phyloP scores from a whole-genome alignment of 106 monocot genomes.

The Dendrobium huoshanense region DNA sequence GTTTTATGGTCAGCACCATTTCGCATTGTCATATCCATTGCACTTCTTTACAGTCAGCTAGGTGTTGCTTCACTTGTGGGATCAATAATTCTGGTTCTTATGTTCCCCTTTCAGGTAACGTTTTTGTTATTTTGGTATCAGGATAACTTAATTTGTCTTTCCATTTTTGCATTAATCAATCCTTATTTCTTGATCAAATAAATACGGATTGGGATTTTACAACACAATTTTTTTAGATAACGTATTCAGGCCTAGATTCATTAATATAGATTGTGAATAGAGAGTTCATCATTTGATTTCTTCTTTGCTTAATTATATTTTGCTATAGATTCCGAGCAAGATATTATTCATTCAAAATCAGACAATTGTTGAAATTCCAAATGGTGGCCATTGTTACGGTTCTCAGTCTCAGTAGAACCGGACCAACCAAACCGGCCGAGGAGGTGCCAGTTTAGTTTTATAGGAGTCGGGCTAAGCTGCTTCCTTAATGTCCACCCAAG shows the following conservation, averaged over 20 bases:
- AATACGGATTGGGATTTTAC: neutral
- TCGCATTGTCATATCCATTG: constrained; percentile 61
- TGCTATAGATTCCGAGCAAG: neutral
- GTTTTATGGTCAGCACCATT: constrained; percentile 99
- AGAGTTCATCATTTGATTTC: no score
- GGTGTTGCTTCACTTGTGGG: constrained; percentile 87
- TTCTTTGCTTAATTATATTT: no score
- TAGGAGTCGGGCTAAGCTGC: no score
- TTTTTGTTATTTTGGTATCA: neutral
- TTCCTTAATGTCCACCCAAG: no score
- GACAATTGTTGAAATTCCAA: neutral
- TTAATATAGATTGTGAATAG: neutral
- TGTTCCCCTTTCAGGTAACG: constrained; percentile 91
- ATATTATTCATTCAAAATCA: neutral
- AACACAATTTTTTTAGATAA: neutral
- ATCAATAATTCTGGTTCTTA: constrained; percentile 66
- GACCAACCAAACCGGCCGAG: no score
- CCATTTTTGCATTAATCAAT: neutral
- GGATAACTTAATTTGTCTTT: neutral
- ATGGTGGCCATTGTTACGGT: neutral
- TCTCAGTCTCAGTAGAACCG: neutral
- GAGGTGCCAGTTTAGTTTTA: no score
- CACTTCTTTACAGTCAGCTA: constrained; percentile 72
- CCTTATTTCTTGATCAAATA: neutral
- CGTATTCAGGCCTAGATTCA: neutral